Conservation (phyloP, 352 stramenopile species). For the Globisporangium polare region DNA sequence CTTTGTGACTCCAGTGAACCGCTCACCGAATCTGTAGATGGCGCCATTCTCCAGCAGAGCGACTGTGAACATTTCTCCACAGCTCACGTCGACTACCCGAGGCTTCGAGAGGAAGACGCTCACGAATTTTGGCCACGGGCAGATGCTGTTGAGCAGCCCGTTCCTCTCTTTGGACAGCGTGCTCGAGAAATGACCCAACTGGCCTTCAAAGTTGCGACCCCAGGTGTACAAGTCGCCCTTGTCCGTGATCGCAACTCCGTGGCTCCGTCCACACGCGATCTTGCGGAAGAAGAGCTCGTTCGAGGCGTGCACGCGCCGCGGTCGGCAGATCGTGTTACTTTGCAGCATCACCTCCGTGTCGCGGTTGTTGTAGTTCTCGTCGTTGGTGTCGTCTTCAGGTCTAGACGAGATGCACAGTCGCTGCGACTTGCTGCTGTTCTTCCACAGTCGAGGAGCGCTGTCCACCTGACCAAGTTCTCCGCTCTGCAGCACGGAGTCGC, state of each 20-base stretch:
- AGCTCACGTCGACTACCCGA: constrained; percentile 45
- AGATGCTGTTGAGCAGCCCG: constrained; percentile 44
- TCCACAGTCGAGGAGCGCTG: constrained; percentile 7
- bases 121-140: constrained; percentile 77
- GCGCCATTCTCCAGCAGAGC: constrained; percentile 56
- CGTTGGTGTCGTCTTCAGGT: constrained; percentile 18
- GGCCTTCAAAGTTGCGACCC: constrained; percentile 84
- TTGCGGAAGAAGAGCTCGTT: constrained; percentile 50
- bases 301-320: constrained; percentile 32
- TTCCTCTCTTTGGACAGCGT: constrained; percentile 32
- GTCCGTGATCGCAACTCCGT: constrained; percentile 73
- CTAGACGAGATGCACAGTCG: neutral
- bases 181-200: constrained; percentile 62
- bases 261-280: constrained; percentile 64
- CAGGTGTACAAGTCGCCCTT: constrained; percentile 87
- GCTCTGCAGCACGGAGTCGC: constrained; percentile 18
- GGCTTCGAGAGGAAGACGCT: constrained; percentile 42
- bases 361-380: neutral
- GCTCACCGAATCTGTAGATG: constrained; percentile 79
- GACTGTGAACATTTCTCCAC: constrained; percentile 76
- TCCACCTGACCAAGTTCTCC: constrained; percentile 44
- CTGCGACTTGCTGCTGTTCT: constrained; percentile 13
- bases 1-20: constrained; percentile 30
- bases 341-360: neutral
- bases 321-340: constrained; percentile 19